Base-by-base conservation (phyloP, 192 early-diverging fungal species). In the Mortierella alpina region DNA sequence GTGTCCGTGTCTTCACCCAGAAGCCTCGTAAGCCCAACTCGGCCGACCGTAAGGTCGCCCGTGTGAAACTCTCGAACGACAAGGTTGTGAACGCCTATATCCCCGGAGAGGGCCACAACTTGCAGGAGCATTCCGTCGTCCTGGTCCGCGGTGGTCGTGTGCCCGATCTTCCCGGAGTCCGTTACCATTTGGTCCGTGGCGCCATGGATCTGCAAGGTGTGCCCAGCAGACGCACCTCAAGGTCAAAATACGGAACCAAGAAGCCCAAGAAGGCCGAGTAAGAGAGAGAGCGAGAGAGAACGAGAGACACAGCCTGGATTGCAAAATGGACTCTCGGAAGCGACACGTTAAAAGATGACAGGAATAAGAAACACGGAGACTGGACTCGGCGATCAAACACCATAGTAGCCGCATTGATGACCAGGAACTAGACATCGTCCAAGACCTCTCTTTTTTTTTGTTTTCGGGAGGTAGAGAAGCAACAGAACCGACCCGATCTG, bases 11-110 rank as follows among this genome's bases (percentile, higher is more conserved):
- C 6, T 98, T 96, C 74, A 96, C 92, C 4, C 93, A 94, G 57
- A 98, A 97, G 83, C 97, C 97, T 66, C 97, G 96, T 86, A 99
- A 99, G 83, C 97, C 97, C 77, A 99, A 99, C 85, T 99, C 97
- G 46, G 97, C 97, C 44, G 92, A 93, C 82, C 93, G 97, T 71
- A 96, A 97, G 80, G 95, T 97, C 49, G 93, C 92, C 22, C 89
- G 95, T 71, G 96, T 99, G 51, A 92, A 95, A 56, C 84, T 99
- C 59, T 94, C 96, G n/a, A 96, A 94, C 59, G 95, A 95, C 42
- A 96, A 96, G 82, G 90, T 93, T 23, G 89, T 99, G 17, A 91
- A 93, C 55, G 96, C 96, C 15, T 98, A 99, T 87, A 99, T 99
- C 85, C 96, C 96, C 7, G 97, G 97, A 60, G 97, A 99, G 82